These are phyloP conservation scores for Mucor racemosus DNA, from an alignment of 371 early-diverging fungal genomes.

Conservation along the genomic window DNA sequence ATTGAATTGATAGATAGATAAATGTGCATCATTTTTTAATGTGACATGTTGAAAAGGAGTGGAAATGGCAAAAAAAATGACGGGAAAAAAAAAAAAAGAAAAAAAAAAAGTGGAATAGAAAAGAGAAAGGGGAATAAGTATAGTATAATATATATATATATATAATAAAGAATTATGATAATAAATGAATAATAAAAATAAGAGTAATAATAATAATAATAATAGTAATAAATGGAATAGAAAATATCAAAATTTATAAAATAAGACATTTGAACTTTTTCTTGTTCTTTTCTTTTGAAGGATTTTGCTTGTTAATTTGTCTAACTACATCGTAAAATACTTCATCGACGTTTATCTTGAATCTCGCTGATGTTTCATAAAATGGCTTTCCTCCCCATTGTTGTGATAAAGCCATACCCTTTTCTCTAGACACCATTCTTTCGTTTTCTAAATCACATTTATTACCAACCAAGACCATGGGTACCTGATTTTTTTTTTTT, in stretches of 20 bases:
- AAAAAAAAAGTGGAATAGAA: too few relatives aligned
- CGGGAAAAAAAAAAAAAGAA: too few relatives aligned
- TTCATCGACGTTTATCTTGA: conserved; percentile 85
- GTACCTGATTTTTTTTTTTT: conserved; percentile 59
- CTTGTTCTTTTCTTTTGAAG: conserved; percentile 43
- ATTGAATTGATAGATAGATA: conserved; percentile 1
- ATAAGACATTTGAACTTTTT: conserved; percentile 48
- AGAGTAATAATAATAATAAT: conserved; percentile 9
- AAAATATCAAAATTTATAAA: conserved; percentile 31
- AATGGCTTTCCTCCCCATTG: conserved; percentile 79
- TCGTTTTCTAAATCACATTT: conserved; percentile 87
- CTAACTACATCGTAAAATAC: conserved; percentile 69
- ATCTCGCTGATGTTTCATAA: conserved; percentile 84
- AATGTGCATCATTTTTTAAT: conserved; percentile 3
- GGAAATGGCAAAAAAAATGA: background rate
- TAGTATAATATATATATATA: background rate
- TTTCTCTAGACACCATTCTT: conserved; percentile 71
- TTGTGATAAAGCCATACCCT: conserved; percentile 65
- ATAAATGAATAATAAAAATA: background rate
- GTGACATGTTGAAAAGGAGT: conserved; percentile 4
- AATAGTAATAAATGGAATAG: background rate
- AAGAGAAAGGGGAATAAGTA: conserved; percentile 9
- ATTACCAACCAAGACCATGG: conserved; percentile 87
- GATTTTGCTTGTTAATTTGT: conserved; percentile 59
- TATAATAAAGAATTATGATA: conserved; percentile 4